These are phyloP conservation scores for Halenospora varia DNA, from an alignment of 495 filamentous ascomycete species.

Conservation along the genomic window DNA sequence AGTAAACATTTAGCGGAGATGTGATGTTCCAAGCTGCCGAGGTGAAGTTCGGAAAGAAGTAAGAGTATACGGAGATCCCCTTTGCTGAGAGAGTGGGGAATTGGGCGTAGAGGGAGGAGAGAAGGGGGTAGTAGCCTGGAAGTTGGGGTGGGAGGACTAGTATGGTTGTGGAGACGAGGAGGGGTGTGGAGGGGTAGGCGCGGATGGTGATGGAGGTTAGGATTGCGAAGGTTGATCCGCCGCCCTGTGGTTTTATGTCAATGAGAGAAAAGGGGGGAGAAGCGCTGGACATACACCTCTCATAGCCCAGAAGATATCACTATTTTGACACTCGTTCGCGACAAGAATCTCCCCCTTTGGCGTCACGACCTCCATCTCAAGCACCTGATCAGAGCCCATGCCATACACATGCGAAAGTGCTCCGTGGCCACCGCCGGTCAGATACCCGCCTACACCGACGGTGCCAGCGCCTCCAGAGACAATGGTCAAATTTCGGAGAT, in stretches of 20 bases:
- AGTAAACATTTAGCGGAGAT: constrained; percentile 25
- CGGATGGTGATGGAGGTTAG: constrained; percentile 51
- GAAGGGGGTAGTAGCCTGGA: constrained; percentile 24
- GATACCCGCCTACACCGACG: constrained; percentile 47
- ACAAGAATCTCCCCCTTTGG: constrained; percentile 47
- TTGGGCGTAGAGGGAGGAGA: no score
- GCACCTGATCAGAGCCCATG: constrained; percentile 57
- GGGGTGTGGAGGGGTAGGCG: constrained; percentile 24
- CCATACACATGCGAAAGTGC: constrained; percentile 51
- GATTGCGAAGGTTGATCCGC: constrained; percentile 60
- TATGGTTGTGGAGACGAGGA: not conserved
- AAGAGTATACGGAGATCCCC: constrained; percentile 37
- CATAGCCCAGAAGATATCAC: constrained; percentile 66
- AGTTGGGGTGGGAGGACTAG: not conserved
- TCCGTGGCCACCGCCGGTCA: constrained; percentile 58
- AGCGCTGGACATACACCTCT: constrained; percentile 49
- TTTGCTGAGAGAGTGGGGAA: constrained; percentile 32
- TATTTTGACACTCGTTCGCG: constrained; percentile 50
- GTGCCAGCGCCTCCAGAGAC: constrained; percentile 21
- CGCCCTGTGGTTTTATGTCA: constrained; percentile 46
- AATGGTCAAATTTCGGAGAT: constrained; percentile 15
- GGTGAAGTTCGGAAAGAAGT: constrained; percentile 29
- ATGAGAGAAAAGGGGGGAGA: not conserved
- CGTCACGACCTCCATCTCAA: constrained; percentile 60
- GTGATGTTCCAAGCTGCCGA: constrained; percentile 18